Percentiles rank a stretch among this genome's conserved stretches.
These are phyloP conservation scores for Tilletia caries DNA, from an alignment of 1,284 basidiomycete genomes.

Conservation along the genomic window DNA sequence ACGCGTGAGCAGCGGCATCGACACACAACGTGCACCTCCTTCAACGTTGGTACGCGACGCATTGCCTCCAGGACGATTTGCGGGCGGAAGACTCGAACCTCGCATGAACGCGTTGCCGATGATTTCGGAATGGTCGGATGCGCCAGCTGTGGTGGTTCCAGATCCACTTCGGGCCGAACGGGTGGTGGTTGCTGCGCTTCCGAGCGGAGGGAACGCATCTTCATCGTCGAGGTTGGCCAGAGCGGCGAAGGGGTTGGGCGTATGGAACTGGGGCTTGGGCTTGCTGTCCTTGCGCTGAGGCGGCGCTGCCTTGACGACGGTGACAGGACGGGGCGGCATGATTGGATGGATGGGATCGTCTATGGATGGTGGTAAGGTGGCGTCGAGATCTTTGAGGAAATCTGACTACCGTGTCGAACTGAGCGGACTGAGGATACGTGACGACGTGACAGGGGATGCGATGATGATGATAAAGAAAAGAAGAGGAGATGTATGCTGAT, in stretches of 20 bases:
- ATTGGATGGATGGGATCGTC: not conserved
- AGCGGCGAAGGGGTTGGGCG: constrained; percentile 7
- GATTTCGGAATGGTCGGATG: not conserved
- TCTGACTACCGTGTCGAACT: too few relatives aligned
- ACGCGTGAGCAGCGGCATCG: not conserved
- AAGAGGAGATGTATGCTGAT: too few relatives aligned
- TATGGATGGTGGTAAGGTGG: too few relatives aligned
- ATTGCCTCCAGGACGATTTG: not conserved
- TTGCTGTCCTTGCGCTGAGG: not conserved
- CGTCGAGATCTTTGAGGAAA: too few relatives aligned
- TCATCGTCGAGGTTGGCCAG: constrained; percentile 6
- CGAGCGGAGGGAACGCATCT: not conserved
- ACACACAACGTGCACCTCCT: not conserved
- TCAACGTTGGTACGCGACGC: not conserved
- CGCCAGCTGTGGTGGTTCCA: not conserved
- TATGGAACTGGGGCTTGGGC: not conserved
- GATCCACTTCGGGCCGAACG: too few relatives aligned
- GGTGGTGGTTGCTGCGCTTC: too few relatives aligned
- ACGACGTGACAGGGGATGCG: too few relatives aligned
- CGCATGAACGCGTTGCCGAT: not conserved
- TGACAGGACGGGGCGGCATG: constrained; percentile 6
- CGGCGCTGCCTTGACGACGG: constrained; percentile 8
- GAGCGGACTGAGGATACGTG: too few relatives aligned
- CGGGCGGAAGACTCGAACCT: not conserved
- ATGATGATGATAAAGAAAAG: too few relatives aligned